Conservation (phyloP, 208 protist species). For the Lotmaria passim region DNA sequence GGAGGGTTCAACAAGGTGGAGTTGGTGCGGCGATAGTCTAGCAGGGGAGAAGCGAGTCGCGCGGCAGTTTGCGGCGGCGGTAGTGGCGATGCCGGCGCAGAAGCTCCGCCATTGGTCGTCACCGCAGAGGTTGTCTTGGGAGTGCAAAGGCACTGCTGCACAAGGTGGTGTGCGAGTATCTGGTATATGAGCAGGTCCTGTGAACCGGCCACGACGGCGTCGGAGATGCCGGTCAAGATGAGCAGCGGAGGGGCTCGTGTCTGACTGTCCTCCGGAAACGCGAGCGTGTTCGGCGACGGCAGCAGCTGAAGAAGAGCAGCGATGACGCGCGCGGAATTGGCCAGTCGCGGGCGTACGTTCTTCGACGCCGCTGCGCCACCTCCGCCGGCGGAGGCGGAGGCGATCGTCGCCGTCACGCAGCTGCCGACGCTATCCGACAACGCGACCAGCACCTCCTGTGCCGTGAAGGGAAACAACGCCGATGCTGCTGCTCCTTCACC, state of each 20-base stretch:
- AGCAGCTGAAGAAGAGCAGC: conserved; percentile 14
- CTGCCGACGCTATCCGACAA: conserved; percentile 13
- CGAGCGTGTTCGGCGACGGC: background rate
- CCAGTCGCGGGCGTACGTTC: conserved; percentile 2
- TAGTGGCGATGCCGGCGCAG: background rate
- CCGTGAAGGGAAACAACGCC: background rate
- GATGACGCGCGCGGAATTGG: conserved; percentile 4
- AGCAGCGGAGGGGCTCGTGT: conserved; percentile 18
- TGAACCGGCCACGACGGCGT: background rate
- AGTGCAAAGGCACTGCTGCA: conserved; percentile 25
- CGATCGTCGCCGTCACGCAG: background rate
- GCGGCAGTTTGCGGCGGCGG: background rate
- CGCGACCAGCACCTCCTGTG: conserved; percentile 11
- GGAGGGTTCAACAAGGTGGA: background rate
- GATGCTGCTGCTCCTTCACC: background rate
- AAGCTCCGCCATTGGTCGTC: background rate
- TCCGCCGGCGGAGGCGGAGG: background rate
- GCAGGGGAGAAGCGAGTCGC: no score
- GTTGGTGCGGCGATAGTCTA: background rate
- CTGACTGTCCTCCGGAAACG: conserved; percentile 23
- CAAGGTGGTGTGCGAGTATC: conserved; percentile 26
- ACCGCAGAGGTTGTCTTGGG: background rate
- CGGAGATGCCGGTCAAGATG: conserved; percentile 16
- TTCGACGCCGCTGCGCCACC: background rate
- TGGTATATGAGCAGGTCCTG: conserved; percentile 21